Percentiles rank a stretch among this genome's conserved stretches.
Conservation (phyloP, 305 asterid species). For the Fraxinus baroniana region DNA sequence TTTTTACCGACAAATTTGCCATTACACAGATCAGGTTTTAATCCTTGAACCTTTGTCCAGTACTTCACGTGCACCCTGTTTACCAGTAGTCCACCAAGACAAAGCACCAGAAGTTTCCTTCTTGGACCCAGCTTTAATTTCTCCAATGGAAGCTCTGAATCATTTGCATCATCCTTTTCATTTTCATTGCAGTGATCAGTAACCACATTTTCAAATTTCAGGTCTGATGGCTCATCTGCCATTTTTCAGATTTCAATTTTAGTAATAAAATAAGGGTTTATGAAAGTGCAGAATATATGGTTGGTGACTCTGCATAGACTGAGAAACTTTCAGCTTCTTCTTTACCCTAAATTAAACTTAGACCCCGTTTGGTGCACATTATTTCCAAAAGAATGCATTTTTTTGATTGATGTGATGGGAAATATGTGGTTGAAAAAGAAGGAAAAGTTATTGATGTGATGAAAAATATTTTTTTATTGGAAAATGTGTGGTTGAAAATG, state of each 20-base stretch:
- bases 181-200: background rate
- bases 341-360: too few relatives aligned
- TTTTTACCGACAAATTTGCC: conserved; percentile 16
- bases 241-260: conserved; percentile 16
- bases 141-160: conserved; percentile 6
- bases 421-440: too few relatives aligned
- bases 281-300: background rate
- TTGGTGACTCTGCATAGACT: background rate
- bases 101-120: conserved; percentile 30
- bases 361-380: too few relatives aligned
- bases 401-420: too few relatives aligned
- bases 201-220: conserved; percentile 6
- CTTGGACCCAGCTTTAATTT: conserved; percentile 21
- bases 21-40: conserved; percentile 8
- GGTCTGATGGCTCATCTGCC: conserved; percentile 3
- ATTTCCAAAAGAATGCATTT: too few relatives aligned
- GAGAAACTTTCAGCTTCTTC: background rate
- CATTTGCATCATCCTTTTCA: background rate
- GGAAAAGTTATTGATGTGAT: too few relatives aligned
- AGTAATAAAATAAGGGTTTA: background rate
- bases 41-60: background rate
- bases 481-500: too few relatives aligned
- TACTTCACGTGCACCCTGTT: background rate
- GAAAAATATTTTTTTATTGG: too few relatives aligned
- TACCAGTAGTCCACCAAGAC: conserved; percentile 27